Percentiles rank a stretch among this genome's conserved stretches.
Evolutionary conservation across 768 basidiomycete genomes (phyloP).

Genomic region (Lentinula aciculospora): DNA sequence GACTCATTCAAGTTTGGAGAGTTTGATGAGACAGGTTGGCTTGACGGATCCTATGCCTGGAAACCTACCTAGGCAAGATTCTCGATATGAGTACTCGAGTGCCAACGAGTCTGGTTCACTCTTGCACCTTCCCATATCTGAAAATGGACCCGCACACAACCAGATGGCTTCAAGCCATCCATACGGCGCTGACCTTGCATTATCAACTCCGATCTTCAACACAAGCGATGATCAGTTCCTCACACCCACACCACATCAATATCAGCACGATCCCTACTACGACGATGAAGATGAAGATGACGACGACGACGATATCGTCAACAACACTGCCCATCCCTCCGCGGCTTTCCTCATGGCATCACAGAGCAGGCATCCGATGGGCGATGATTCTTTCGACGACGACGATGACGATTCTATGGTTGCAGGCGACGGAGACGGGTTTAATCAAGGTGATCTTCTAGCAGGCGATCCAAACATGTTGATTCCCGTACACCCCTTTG

Average conservation of each 20-base stretch:
- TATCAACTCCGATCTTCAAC: neutral
- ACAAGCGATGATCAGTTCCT: neutral
- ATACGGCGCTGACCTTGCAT: neutral
- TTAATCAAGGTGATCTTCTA: neutral
- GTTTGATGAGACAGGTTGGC: conserved; percentile 62
- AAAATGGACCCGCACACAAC: neutral
- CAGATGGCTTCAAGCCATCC: neutral
- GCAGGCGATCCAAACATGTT: conserved; percentile 8
- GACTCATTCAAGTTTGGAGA: conserved; percentile 58
- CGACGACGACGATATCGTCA: conserved; percentile 45
- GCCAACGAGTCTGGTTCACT: neutral
- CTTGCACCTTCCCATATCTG: neutral
- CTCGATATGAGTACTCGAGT: neutral
- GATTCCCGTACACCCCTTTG: conserved; percentile 58
- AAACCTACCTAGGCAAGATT: neutral
- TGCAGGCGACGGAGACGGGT: neutral
- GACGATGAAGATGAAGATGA: conserved; percentile 46
- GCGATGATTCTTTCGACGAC: conserved; percentile 22
- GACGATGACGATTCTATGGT: conserved; percentile 45
- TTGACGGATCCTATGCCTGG: conserved; percentile 28
- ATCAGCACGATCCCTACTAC: conserved; percentile 10
- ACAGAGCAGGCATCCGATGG: conserved; percentile 12
- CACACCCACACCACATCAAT: conserved; percentile 3
- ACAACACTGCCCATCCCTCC: conserved; percentile 59
- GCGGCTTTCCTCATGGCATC: conserved; percentile 65